Conservation (phyloP, 352 stramenopile species). For the Phytophthora lateralis region DNA sequence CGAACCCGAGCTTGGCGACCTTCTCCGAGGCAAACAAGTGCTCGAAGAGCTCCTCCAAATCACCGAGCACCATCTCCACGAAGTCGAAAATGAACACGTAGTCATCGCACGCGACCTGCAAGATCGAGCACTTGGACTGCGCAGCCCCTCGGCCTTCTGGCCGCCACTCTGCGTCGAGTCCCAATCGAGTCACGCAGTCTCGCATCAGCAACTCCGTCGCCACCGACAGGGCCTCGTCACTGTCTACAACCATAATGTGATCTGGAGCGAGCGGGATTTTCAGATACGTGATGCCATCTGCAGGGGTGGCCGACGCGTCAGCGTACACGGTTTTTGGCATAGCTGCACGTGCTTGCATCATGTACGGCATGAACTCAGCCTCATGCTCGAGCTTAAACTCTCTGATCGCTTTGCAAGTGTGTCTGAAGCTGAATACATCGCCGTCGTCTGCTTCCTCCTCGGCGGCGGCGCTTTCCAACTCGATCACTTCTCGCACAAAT, state of each 20-base stretch:
- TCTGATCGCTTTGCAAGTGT: slow-evolving; percentile 50
- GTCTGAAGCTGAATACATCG: slow-evolving; percentile 31
- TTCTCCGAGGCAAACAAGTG: slow-evolving; percentile 55
- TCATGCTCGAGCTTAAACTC: slow-evolving; percentile 76
- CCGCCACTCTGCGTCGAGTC: slow-evolving; percentile 77
- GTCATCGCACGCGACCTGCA: slow-evolving; percentile 69
- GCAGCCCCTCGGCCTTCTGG: slow-evolving; percentile 48
- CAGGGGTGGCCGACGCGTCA: slow-evolving; percentile 32
- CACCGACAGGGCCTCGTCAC: slow-evolving; percentile 51
- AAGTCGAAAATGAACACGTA: slow-evolving; percentile 79
- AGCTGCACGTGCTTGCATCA: slow-evolving; percentile 41
- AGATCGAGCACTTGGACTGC: slow-evolving; percentile 68
- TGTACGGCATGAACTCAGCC: slow-evolving; percentile 67
- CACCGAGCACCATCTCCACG: slow-evolving; percentile 50
- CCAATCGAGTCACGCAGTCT: slow-evolving; percentile 42
- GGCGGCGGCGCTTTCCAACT: slow-evolving; percentile 47
- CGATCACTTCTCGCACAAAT: slow-evolving; percentile 76
- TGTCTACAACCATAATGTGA: slow-evolving; percentile 63
- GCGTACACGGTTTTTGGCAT: slow-evolving; percentile 37
- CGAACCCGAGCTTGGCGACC: slow-evolving; percentile 70
- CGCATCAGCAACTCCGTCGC: slow-evolving; percentile 58
- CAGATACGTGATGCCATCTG: slow-evolving; percentile 43
- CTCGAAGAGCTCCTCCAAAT: slow-evolving; percentile 72
- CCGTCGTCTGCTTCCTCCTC: slow-evolving; percentile 39
- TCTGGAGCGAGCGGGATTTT: slow-evolving; percentile 52